Percentiles rank a stretch among this genome's conserved stretches.
These are phyloP conservation scores for Elsinoe perseae DNA, from an alignment of 2,329 filamentous ascomycete species.

Conservation along the genomic window DNA sequence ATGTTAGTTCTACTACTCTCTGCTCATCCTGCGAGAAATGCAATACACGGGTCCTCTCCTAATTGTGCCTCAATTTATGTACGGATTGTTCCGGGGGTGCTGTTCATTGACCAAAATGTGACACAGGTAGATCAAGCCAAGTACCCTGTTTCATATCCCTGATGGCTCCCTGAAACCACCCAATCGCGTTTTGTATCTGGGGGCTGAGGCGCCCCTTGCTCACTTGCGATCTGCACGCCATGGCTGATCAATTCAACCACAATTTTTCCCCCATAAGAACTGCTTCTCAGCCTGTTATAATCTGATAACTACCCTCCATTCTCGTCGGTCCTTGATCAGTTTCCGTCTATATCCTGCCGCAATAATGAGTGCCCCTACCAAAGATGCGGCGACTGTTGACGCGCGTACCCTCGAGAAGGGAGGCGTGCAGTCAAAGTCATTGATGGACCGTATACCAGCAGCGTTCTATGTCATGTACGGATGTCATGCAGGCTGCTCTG, in stretches of 20 bases:
- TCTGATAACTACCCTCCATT: background rate
- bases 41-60: background rate
- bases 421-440: background rate
- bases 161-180: background rate
- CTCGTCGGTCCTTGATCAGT: background rate
- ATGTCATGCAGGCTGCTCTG: background rate
- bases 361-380: background rate
- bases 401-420: background rate
- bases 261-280: background rate
- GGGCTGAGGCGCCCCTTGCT: background rate
- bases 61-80: background rate
- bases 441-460: slow-evolving; percentile 3
- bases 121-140: background rate
- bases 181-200: background rate
- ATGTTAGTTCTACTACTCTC: slow-evolving; percentile 10
- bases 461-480: slow-evolving; percentile 1
- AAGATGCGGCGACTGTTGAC: background rate
- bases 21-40: slow-evolving; percentile 6
- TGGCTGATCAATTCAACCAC: background rate
- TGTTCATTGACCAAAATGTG: background rate
- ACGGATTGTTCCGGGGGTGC: background rate
- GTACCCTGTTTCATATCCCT: background rate
- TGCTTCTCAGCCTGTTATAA: background rate
- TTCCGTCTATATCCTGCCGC: background rate
- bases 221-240: slow-evolving; percentile 1